A percentile compares a stretch with the other conserved stretches of the same genome.
Evolutionary conservation across 2,329 filamentous ascomycete species (phyloP).

Genomic region (Chaetomium sp.): DNA sequence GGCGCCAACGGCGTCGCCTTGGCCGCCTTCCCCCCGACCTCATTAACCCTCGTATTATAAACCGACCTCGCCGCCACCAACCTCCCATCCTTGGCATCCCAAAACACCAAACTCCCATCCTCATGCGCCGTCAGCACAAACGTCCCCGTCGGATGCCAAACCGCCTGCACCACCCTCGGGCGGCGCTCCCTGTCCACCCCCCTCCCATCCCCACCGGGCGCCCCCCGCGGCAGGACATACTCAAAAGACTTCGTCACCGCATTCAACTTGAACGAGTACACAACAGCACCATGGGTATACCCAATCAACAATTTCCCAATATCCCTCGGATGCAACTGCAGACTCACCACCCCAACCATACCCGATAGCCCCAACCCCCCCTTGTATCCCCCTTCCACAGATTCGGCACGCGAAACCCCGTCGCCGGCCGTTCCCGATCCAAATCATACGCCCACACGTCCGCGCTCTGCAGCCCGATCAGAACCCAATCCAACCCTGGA

Average conservation of each 20-base stretch:
- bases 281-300: slow-evolving; percentile 84
- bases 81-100: slow-evolving; percentile 88
- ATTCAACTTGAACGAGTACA: slow-evolving; percentile 95
- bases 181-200: slow-evolving; percentile 63
- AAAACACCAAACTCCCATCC: slow-evolving; percentile 88
- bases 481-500: slow-evolving; percentile 89
- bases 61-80: slow-evolving; percentile 82
- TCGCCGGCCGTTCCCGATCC: slow-evolving; percentile 69
- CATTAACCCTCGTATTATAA: slow-evolving; percentile 71
- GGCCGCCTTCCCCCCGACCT: slow-evolving; percentile 55
- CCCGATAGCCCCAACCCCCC: slow-evolving; percentile 44
- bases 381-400: slow-evolving; percentile 65
- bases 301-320: slow-evolving; percentile 88
- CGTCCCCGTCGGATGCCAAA: slow-evolving; percentile 94
- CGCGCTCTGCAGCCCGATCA: slow-evolving; percentile 79
- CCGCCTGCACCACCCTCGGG: slow-evolving; percentile 76
- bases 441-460: slow-evolving; percentile 93
- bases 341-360: slow-evolving; percentile 54
- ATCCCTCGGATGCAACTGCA: slow-evolving; percentile 87
- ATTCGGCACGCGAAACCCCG: slow-evolving; percentile 81
- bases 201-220: slow-evolving; percentile 76
- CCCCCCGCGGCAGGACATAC: slow-evolving; percentile 78
- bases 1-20: slow-evolving; percentile 65
- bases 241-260: slow-evolving; percentile 76
- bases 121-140: slow-evolving; percentile 87